These are phyloP conservation scores for Trichoderma polysporum DNA, from an alignment of 2,329 filamentous ascomycete species.

Conservation along the genomic window DNA sequence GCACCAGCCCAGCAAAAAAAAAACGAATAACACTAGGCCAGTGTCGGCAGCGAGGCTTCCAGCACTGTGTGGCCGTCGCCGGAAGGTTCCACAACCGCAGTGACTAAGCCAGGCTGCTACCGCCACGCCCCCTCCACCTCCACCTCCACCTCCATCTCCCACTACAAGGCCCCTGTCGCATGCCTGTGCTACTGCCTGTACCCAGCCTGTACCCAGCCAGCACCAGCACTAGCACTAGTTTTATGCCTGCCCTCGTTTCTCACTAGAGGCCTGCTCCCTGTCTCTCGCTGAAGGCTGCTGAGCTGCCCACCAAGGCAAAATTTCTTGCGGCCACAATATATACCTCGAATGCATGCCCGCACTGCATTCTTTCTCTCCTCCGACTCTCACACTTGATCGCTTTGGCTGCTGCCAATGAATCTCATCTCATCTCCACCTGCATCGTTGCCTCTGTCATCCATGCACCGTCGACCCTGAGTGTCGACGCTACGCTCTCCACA, in stretches of 20 bases:
- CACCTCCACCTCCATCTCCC: slow-evolving; percentile 14
- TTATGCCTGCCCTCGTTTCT: slow-evolving; percentile 25
- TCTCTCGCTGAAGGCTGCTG: slow-evolving; percentile 23
- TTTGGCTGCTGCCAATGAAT: slow-evolving; percentile 43
- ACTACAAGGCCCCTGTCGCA: slow-evolving; percentile 27
- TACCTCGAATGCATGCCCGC: slow-evolving; percentile 34
- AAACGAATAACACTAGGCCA: slow-evolving; percentile 15
- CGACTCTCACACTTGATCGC: slow-evolving; percentile 31
- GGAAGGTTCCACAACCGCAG: slow-evolving; percentile 23
- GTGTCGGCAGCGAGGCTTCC: slow-evolving; percentile 18
- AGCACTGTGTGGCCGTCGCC: slow-evolving; percentile 26
- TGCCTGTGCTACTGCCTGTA: slow-evolving; percentile 24
- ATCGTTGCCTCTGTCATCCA: background rate
- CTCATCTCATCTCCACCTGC: slow-evolving; percentile 23
- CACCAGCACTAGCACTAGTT: too few relatives aligned
- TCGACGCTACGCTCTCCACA: slow-evolving; percentile 24
- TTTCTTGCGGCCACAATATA: slow-evolving; percentile 34
- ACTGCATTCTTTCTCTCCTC: slow-evolving; percentile 18
- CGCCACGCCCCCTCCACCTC: slow-evolving; percentile 15
- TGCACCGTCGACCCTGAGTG: slow-evolving; percentile 30
- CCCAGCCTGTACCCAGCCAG: too few relatives aligned
- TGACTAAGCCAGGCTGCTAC: slow-evolving; percentile 19
- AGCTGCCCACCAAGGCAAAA: slow-evolving; percentile 29
- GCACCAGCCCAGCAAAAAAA: background rate
- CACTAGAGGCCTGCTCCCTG: slow-evolving; percentile 12